These are phyloP conservation scores for Melanopsichium pennsylvanicum DNA, from an alignment of 1,284 basidiomycete species.

Conservation along the genomic window DNA sequence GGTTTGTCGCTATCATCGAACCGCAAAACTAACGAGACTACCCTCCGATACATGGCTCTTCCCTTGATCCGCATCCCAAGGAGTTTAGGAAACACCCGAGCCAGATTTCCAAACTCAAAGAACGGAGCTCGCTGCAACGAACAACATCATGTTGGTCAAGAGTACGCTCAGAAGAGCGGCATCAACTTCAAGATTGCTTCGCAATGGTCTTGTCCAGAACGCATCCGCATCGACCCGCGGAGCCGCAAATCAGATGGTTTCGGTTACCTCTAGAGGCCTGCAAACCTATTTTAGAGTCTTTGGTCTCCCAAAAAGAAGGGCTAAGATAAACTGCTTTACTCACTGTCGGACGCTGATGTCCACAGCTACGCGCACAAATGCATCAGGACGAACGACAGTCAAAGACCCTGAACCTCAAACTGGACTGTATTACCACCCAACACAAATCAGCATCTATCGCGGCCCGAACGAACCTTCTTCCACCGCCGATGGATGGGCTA, in stretches of 20 bases:
- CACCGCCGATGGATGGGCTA: constrained; percentile 40
- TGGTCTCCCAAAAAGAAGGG: neutral
- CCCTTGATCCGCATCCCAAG: too few species aligned
- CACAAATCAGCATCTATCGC: constrained; percentile 26
- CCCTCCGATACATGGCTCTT: neutral
- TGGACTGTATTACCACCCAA: constrained; percentile 53
- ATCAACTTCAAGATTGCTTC: neutral
- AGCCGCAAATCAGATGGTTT: neutral
- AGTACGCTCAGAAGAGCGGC: neutral
- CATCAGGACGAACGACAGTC: constrained; percentile 23
- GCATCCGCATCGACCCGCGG: neutral
- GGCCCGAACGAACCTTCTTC: constrained; percentile 6
- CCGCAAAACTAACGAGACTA: too few species aligned
- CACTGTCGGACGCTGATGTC: constrained; percentile 4
- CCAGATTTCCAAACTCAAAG: too few species aligned
- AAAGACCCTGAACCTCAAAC: constrained; percentile 44
- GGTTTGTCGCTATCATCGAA: too few species aligned
- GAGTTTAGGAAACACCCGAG: too few species aligned
- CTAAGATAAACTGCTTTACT: neutral
- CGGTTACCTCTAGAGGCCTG: too few species aligned
- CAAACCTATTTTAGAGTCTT: too few species aligned
- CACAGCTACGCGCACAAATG: neutral
- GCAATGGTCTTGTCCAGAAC: neutral
- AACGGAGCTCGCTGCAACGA: too few species aligned
- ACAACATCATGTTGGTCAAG: too few species aligned